Evolutionary conservation across 1,284 basidiomycete genomes (phyloP), one percentile per base, ranked within the genome.

Genomic region (Puccinia hordei): DNA sequence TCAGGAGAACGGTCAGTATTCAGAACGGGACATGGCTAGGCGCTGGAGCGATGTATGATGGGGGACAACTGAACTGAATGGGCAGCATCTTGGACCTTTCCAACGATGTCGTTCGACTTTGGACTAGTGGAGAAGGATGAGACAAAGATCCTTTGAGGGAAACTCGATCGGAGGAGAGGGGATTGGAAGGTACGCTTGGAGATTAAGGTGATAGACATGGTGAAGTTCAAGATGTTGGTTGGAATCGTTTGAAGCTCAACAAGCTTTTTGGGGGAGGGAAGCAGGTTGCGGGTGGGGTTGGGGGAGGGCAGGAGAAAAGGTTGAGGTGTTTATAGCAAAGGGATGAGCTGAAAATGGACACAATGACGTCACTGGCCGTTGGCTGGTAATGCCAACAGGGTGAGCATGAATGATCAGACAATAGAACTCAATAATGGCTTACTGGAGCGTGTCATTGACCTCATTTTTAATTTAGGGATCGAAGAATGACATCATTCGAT

Each of bases 81-180:
- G 38, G 72, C 72, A 1, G 72, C 72, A 5, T 73, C 72, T 57
- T 73, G 72, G n/a, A 73, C 72, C 57, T 73, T 73, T 17, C 72
- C 72, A 2, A 73, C 72, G 38, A 73, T 44, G 51, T 73, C 72
- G 27, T 44, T 55, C 19, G 72, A 59, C 35, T 35, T 57, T 12
- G 27, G 72, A 41, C 53, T 73, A 13, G 72, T 73, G 57, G 72
- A 73, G 53, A 73, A 73, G 33, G 35, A 59, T 1, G 72, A 73
- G 35, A 68, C 66, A 4, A 68, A 68, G 66, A 68, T 30, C 41
- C 41, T 68, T 27, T 33, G 66, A 19, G 66, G 41, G 46, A 27
- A 2, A 41, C n/a, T 68, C 24, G 66, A 27, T 24, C 66, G 66
- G 27, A 68, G 66, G 24, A 22, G 15, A 68, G 66, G 46, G 38